Evolutionary conservation across 257 asterid genomes (phyloP), one percentile per base, ranked within the genome.

Genomic region (Nicotiana obtusifolia): DNA sequence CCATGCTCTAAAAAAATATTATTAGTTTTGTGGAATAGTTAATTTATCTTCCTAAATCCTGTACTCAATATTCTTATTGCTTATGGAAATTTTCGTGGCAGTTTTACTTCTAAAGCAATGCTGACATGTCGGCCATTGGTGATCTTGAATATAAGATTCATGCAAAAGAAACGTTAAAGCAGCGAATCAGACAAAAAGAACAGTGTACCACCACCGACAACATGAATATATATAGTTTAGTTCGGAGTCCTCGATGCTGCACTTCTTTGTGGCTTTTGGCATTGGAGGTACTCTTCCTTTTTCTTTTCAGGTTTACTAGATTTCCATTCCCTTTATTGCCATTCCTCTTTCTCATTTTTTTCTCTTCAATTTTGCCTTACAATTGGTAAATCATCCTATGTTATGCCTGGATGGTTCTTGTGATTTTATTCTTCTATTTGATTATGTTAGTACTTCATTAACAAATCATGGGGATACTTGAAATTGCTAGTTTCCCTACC

Each of bases 101-200:
- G 22, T 75, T 75, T 73, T n/a, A 7, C 52, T 75, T 24, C 61
- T 26, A 49, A 54, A 24, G 62, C 61, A 49, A 4, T 49, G 41
- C 41, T 30, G 44, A 8, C 41, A 26, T 75, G 9, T 52, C 57
- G 19, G 57, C 57, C 57, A 13, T 52, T 15, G 62, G 22, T 44
- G 60, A 15, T 75, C 62, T 75, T 75, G 44, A 49, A 22, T 62
- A 75, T 49, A 75, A 49, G 62, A 60, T 24, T 75, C 80, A 75
- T 49, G 62, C 41, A 49, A 75, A 26, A 24, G 24, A 47, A 47
- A 24, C 37, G 37, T 22, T 15, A 47, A 47, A 5, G 16, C 15
- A 22, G 78, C 1, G 41, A 24, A 73, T 11, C 24, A 1, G 79
- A 44, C 61, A 47, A 47, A 73, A n/a, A 73, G 15, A 75, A 49